Evolutionary conservation across 1,139 yeast genomes (phyloP), one percentile per base, ranked within the genome.

Genomic region (Diutina siamensis): DNA sequence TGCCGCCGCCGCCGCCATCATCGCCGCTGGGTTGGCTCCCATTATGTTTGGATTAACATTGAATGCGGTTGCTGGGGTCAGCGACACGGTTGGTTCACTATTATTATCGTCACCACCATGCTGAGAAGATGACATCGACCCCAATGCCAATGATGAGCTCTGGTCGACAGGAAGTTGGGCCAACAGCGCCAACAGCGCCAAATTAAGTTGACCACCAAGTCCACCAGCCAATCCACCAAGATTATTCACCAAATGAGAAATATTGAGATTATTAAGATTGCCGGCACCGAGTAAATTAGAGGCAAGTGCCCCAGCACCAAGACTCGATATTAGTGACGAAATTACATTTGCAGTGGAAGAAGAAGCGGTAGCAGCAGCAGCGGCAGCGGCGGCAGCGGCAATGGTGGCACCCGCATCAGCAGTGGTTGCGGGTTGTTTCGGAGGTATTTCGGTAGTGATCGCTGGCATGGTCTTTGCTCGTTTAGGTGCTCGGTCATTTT

Each of bases 171-270:
- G 42, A 5, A 38, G 33, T 13, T 38, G 42, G 4, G 42, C 42
- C 21, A 38, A 25, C 28, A 17, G 35, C 2, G 76, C 75, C 51
- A 71, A 58, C 9, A 70, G 61, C 2, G 75, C 74, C 47, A 71
- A 57, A 50, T 65, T 68, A 68, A 54, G 49, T 61, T 67, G 2
- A 73, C 73, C 27, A 68, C 55, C 44, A 67, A 53, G 47, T 66
- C 71, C 13, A 66, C 64, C 27, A 63, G 48, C 71, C n/a, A 42
- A 7, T 1, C 44, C 44, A 31, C 71, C 61, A 33, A 71, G 55
- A 48, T 68, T 68, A 52, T 71, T 67, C 21, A 71, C 73, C 51
- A 71, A 61, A 48, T 69, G 74, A 48, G 74, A 67, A 46, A 71
- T 52, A 51, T 68, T 71, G 50, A 71, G 56, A 51, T 70, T 71